Evolutionary conservation across 148 eudicot genomes (phyloP), one percentile per base, ranked within the genome.

Genomic region (Spergularia marina): DNA sequence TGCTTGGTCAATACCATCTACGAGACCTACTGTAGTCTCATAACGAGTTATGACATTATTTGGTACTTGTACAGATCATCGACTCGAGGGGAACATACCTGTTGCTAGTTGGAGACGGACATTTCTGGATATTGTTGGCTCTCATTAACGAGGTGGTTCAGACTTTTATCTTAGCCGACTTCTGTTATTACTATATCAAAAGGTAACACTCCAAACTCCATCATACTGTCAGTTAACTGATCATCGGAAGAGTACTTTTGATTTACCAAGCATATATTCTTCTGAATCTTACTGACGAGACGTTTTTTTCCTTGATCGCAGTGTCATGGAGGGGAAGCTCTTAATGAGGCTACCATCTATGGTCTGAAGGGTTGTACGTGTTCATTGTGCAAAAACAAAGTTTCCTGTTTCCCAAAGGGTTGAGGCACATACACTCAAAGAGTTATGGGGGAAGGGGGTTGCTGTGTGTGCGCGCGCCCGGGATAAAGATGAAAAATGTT

Each of bases 151-250:
- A 93, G 83, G 64, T 85, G 11, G 84, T 93, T 69, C 98, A 93
- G 79, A 93, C 98, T 1, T 89, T 87, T 71, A 93, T 93, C 36
- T 81, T 93, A 79, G 94, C 98, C 0, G 98, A 93, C 77, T 93
- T 93, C 65, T 91, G 98, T 67, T 91, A 89, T 77, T 93, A 89
- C 76, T 93, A 93, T 59, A 72, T 89, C 78, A 93, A 89, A 72
- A 89, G 98, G 97, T 91, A 74, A 74, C 2, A 54, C 20, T 12
- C 65, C 0, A 12, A 53, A 53, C 74, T 65, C 34, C 41, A 17
- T 30, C 2, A 40, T 15, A 14, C 21, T 7, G 21, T 17, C 8
- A 57, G 10, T 61, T 66, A 20, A 34, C 16, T 13, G 4, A 16
- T 20, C 68, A 10, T 36, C 12, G 6, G 39, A 39, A 41, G 4